Base-by-base conservation (phyloP, 768 basidiomycete species). In the Cyclocybe aegerita region DNA sequence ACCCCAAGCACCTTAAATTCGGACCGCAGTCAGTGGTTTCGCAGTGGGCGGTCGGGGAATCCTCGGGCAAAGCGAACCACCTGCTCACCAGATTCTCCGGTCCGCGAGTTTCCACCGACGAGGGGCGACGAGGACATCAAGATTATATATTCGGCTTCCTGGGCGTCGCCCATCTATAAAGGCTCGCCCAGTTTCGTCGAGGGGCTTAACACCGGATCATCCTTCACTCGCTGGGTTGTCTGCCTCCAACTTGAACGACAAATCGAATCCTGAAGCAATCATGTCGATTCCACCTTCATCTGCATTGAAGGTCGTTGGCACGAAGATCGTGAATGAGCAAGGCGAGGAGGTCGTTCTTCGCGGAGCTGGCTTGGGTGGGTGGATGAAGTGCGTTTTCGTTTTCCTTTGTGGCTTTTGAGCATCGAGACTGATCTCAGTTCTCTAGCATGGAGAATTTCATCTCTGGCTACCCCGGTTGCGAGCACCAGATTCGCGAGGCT, bases 341-440 rank as follows among this genome's bases (percentile, higher is more conserved):
- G 81, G 76, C 35, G 72, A 81, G 14, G 76, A 83, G 55, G 71
- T 86, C 52, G 72, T 85, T 50, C 73, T 88, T 46, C 72, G 83
- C 39, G 89, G 89, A 15, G 88, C 88, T 47, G 86, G 88, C n/a
- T 70, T 90, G 15, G 88, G 88, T 54, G 88, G 88, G 62, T 90
- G 88, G 88, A 86, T 91, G 85, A 89, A 85, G 88, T 90, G 60
- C 66, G 88, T 78, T 58, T 54, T 62, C 43, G 9, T 34, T 45
- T 23, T 32, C 38, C 9, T 48, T n/a, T 9, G 3, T 10, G 14
- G 54, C 39, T 48, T n/a, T n/a, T n/a, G n/a, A 39, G 31, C 14
- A 39, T 46, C 30, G 41, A 50, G 23, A 40, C 17, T 38, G 12
- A 39, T 30, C 33, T 51, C 12, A 50, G 50, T 43, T 11, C n/a